These are phyloP conservation scores for Tulasnella calospora DNA, from an alignment of 768 basidiomycete species.

Conservation along the genomic window DNA sequence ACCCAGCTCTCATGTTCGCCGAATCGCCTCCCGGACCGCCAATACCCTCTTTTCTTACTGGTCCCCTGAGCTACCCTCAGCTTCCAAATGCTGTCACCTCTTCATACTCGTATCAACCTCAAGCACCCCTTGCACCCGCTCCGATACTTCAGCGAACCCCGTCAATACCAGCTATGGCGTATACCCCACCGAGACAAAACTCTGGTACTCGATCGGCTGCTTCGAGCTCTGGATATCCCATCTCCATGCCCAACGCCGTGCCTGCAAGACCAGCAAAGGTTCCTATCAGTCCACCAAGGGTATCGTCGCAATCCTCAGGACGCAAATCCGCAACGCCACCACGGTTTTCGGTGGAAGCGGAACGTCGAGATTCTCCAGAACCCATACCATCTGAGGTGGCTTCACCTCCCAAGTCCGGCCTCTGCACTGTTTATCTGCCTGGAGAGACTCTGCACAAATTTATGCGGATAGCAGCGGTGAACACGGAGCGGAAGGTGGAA, in stretches of 20 bases:
- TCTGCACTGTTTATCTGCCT: constrained; percentile 66
- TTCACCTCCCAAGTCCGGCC: constrained; percentile 24
- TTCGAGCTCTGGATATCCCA: not conserved
- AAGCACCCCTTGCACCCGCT: not conserved
- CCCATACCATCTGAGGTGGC: constrained; percentile 3
- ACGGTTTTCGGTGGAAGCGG: not conserved
- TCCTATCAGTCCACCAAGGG: constrained; percentile 16
- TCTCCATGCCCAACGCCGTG: not conserved
- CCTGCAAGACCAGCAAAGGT: constrained; percentile 9
- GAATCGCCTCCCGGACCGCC: constrained; percentile 4
- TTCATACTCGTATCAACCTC: not conserved
- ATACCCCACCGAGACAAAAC: constrained; percentile 2
- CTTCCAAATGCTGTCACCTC: not conserved
- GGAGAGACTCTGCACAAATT: constrained; percentile 70
- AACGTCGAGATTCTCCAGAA: not conserved
- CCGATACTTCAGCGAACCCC: not conserved
- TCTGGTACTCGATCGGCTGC: not conserved
- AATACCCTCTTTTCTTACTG: not conserved
- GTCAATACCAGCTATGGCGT: not conserved
- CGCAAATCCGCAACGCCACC: constrained; percentile 38
- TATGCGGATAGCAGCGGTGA: constrained; percentile 67
- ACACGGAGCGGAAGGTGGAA: constrained; percentile 73
- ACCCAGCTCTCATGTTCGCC: not conserved
- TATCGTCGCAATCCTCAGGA: not conserved
- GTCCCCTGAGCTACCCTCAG: constrained; percentile 16